Conservation (phyloP, 2,329 filamentous ascomycete genomes). For the Sphaerulina vaccinii region DNA sequence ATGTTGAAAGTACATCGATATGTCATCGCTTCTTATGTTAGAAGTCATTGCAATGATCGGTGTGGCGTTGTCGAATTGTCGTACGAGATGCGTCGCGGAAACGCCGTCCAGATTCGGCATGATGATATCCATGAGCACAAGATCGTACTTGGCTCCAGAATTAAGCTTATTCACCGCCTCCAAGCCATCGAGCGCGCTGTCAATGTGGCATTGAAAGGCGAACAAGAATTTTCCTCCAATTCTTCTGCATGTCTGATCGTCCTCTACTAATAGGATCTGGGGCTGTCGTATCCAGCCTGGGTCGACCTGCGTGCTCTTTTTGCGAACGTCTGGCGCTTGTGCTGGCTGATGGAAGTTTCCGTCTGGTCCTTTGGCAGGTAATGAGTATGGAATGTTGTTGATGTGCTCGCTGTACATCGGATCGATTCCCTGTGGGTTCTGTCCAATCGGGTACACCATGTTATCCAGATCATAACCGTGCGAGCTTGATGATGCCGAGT, state of each 20-base stretch:
- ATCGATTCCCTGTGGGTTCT: slow-evolving; percentile 80
- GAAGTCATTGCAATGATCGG: slow-evolving; percentile 99
- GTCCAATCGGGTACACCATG: slow-evolving; percentile 86
- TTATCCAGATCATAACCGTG: slow-evolving; percentile 62
- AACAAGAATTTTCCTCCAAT: slow-evolving; percentile 67
- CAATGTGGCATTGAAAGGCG: slow-evolving; percentile 63
- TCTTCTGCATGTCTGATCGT: slow-evolving; percentile 64
- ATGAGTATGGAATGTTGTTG: slow-evolving; percentile 84
- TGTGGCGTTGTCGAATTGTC: slow-evolving; percentile 75
- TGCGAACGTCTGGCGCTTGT: slow-evolving; percentile 53
- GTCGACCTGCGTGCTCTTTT: slow-evolving; percentile 61
- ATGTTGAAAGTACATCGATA: slow-evolving; percentile 94
- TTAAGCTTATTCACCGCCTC: slow-evolving; percentile 88
- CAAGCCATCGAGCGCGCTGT: slow-evolving; percentile 75
- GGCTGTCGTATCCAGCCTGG: slow-evolving; percentile 68
- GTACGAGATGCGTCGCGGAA: slow-evolving; percentile 88
- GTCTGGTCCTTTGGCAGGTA: slow-evolving; percentile 65
- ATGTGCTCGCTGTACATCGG: slow-evolving; percentile 93
- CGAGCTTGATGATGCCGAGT: slow-evolving; percentile 52
- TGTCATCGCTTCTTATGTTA: slow-evolving; percentile 94
- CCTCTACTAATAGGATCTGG: slow-evolving; percentile 86
- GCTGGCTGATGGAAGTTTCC: slow-evolving; percentile 40
- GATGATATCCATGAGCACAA: slow-evolving; percentile 66
- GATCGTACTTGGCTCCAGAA: slow-evolving; percentile 61
- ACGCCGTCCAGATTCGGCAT: slow-evolving; percentile 97